Evolutionary conservation across 257 asterid genomes (phyloP).

Genomic region (Ocimum tenuiflorum): DNA sequence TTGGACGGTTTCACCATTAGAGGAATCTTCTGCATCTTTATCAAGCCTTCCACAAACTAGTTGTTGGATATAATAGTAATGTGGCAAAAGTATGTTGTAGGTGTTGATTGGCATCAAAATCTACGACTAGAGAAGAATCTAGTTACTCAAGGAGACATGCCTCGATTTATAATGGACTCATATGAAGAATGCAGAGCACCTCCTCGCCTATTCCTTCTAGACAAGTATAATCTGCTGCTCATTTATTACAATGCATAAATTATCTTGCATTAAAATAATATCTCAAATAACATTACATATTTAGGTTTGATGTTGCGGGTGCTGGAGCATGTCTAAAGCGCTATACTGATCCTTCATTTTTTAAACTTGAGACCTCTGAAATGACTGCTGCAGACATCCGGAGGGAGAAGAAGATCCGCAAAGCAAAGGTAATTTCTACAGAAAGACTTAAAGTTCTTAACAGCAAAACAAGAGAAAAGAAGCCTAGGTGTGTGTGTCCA

Average conservation of each 20-base stretch:
- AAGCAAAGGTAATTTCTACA: conserved; percentile 57
- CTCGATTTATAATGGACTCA: conserved; percentile 91
- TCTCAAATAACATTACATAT: conserved; percentile 7
- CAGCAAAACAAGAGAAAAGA: neutral
- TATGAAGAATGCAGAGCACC: conserved; percentile 97
- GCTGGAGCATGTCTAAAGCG: conserved; percentile 96
- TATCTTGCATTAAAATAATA: neutral
- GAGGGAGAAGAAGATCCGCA: conserved; percentile 73
- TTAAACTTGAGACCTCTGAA: conserved; percentile 47
- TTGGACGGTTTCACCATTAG: neutral
- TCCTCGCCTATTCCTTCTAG: conserved; percentile 90
- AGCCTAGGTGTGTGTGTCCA: neutral
- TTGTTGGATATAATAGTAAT: conserved; percentile 9
- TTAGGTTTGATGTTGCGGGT: conserved; percentile 93
- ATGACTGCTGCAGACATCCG: conserved; percentile 33
- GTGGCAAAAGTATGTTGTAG: conserved; percentile 33
- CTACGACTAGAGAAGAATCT: conserved; percentile 51
- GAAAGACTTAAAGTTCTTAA: conserved; percentile 5
- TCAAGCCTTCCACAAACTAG: conserved; percentile 14
- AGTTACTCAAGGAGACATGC: conserved; percentile 72
- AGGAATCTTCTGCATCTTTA: too few relatives aligned
- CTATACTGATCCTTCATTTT: conserved; percentile 87
- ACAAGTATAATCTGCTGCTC: conserved; percentile 52
- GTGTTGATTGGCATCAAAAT: conserved; percentile 84
- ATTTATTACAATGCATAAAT: too few relatives aligned